Evolutionary conservation across 108 stramenopile species (phyloP).

Genomic region (Cyclotella atomus): DNA sequence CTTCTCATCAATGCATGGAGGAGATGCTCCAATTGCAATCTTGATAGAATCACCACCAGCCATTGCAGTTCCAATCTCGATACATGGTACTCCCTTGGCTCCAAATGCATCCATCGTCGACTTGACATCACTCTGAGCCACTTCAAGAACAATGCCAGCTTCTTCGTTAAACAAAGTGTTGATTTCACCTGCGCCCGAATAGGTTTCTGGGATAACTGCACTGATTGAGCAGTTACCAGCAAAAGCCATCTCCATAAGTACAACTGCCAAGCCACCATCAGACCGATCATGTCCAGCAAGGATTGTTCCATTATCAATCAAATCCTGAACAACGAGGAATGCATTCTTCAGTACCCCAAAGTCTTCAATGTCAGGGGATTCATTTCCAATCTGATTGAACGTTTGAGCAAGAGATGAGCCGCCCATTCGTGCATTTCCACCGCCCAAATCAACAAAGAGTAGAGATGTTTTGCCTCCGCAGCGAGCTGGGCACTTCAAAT

Average conservation of each 20-base stretch:
- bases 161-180: conserved; percentile 95
- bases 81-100: conserved; percentile 68
- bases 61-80: conserved; percentile 83
- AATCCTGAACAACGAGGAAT: conserved; percentile 90
- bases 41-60: conserved; percentile 80
- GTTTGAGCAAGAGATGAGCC: conserved; percentile 96
- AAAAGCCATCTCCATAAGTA: conserved; percentile 98
- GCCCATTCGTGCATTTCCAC: conserved; percentile 88
- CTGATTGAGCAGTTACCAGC: conserved; percentile 96
- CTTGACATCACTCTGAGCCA: conserved; percentile 57
- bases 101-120: conserved; percentile 75
- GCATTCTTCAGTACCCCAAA: conserved; percentile 82
- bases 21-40: conserved; percentile 75
- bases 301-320: conserved; percentile 80
- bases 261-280: conserved; percentile 93
- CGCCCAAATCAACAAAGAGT: conserved; percentile 90
- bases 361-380: conserved; percentile 92
- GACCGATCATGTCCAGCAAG: conserved; percentile 96
- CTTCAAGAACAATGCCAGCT: conserved; percentile 94
- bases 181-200: conserved; percentile 69
- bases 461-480: conserved; percentile 64
- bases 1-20: conserved; percentile 80
- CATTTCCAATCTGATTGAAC: conserved; percentile 92
- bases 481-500: conserved; percentile 83
- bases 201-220: conserved; percentile 76